Base-by-base conservation (phyloP, 371 early-diverging fungal species). In the Circinella umbellata region DNA sequence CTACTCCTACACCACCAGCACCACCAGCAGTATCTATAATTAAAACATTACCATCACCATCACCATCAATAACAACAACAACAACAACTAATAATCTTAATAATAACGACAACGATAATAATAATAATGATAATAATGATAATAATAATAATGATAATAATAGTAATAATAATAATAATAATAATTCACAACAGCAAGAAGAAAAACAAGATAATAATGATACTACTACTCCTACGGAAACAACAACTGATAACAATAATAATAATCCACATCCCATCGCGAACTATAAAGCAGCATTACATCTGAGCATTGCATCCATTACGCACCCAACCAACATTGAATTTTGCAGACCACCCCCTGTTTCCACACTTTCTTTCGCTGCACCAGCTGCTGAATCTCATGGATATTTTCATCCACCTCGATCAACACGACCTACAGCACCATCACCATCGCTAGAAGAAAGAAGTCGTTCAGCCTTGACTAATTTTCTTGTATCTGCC, bases 281-380 rank as follows among this genome's bases (percentile, higher is more conserved):
- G 8, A 51, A n/a, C 8, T 14, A 51, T 15, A 51, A 51, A 15
- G 51, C 51, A 14, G 51, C 51, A 34, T 57, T 57, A 34, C 18
- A 51, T 9, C n/a, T 64, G 13, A 64, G 65, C 65, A 64, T 64
- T 8, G 65, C 65, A 6, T 64, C 65, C 65, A 64, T 64, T 38
- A 51, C 53, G 11, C 51, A 47, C 11, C 65, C 65, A 6, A 49
- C 39, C 53, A 38, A 64, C 35, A 53, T 64, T 38, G 65, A 64
- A 18, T 17, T 20, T 8, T 63, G 7, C 27, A 39, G n/a, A 14
- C 53, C 49, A 34, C 51, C 49, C 4, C 48, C 37, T 42, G 18
- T n/a, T 13, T 10, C 63, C 4, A 47, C 63, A 4, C 17, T n/a
- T n/a, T 8, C 51, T n/a, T 51, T 51, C 7, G 51, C 51, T 51